These are phyloP conservation scores for Exophiala sp. DNA, from an alignment of 2,329 filamentous ascomycete species.

Conservation along the genomic window DNA sequence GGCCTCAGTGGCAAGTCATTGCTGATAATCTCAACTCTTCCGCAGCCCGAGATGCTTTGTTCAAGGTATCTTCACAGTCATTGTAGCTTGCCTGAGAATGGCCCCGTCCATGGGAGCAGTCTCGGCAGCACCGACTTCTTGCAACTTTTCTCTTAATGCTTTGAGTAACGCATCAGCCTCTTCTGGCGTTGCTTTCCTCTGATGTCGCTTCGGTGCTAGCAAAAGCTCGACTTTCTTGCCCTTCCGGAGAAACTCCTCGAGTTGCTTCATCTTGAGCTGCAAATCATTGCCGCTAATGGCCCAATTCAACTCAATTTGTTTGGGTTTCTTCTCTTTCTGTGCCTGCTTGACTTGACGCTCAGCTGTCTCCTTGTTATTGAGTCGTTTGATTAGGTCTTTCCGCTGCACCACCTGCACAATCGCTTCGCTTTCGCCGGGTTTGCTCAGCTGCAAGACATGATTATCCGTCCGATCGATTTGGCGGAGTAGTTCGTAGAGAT, in stretches of 20 bases:
- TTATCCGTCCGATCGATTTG: slow-evolving; percentile 49
- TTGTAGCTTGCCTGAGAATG: slow-evolving; percentile 33
- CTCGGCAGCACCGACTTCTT: slow-evolving; percentile 41
- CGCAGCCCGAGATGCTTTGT: neutral
- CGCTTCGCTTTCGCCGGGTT: slow-evolving; percentile 42
- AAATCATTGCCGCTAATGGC: slow-evolving; percentile 75
- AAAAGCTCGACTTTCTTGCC: slow-evolving; percentile 73
- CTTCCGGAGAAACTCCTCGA: slow-evolving; percentile 67
- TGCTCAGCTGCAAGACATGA: slow-evolving; percentile 50
- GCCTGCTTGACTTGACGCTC: slow-evolving; percentile 39
- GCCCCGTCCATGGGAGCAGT: slow-evolving; percentile 42
- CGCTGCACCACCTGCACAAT: slow-evolving; percentile 70
- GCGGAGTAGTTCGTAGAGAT: slow-evolving; percentile 33
- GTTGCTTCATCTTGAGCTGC: slow-evolving; percentile 63
- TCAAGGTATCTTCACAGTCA: slow-evolving; percentile 22
- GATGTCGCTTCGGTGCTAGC: slow-evolving; percentile 64
- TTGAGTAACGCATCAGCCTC: slow-evolving; percentile 60
- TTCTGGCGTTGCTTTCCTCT: slow-evolving; percentile 56
- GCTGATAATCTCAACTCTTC: no score
- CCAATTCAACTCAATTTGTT: slow-evolving; percentile 90
- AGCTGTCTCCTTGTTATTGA: slow-evolving; percentile 36
- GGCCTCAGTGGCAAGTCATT: no score
- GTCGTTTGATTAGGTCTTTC: slow-evolving; percentile 46
- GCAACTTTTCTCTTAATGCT: slow-evolving; percentile 46
- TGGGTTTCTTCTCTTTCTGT: slow-evolving; percentile 42